These are phyloP conservation scores for Mucor saturninus DNA, from an alignment of 371 early-diverging fungal genomes.

Conservation along the genomic window DNA sequence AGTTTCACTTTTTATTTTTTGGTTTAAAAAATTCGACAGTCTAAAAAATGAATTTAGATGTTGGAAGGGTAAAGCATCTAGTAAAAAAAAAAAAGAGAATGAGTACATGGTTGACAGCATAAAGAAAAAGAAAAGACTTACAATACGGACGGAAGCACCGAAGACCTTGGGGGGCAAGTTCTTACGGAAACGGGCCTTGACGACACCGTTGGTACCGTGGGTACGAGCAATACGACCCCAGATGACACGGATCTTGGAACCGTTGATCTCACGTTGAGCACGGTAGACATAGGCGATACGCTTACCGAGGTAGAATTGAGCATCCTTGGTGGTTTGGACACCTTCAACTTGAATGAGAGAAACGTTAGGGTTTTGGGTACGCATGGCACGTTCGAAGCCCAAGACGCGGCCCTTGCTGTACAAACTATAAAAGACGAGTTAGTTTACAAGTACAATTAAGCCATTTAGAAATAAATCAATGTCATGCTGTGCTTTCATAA, in stretches of 20 bases:
- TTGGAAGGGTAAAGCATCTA: constrained; percentile 95
- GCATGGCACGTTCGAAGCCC: constrained; percentile 93
- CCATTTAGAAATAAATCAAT: too few species aligned
- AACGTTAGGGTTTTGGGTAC: constrained; percentile 87
- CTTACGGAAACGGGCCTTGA: constrained; percentile 95
- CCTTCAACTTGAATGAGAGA: constrained; percentile 94
- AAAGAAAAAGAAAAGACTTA: constrained; percentile 45
- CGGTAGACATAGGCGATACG: constrained; percentile 85
- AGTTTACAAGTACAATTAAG: too few species aligned
- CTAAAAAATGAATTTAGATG: constrained; percentile 61
- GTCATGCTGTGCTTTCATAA: neutral
- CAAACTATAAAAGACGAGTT: constrained; percentile 66
- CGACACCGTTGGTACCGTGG: constrained; percentile 96
- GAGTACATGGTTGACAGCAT: neutral
- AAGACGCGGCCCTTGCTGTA: constrained; percentile 96
- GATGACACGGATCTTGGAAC: constrained; percentile 93
- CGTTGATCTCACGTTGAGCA: constrained; percentile 88
- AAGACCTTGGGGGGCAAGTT: constrained; percentile 95
- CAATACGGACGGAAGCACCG: constrained; percentile 92
- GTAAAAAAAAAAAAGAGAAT: neutral
- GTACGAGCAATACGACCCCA: constrained; percentile 96
- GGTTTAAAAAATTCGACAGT: neutral
- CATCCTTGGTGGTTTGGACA: constrained; percentile 86
- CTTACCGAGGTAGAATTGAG: constrained; percentile 92
- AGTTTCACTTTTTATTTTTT: constrained; percentile 8